Percentiles rank a stretch among this genome's conserved stretches.
These are phyloP conservation scores for Silene conica DNA, from an alignment of 148 eudicot genomes.

Conservation along the genomic window DNA sequence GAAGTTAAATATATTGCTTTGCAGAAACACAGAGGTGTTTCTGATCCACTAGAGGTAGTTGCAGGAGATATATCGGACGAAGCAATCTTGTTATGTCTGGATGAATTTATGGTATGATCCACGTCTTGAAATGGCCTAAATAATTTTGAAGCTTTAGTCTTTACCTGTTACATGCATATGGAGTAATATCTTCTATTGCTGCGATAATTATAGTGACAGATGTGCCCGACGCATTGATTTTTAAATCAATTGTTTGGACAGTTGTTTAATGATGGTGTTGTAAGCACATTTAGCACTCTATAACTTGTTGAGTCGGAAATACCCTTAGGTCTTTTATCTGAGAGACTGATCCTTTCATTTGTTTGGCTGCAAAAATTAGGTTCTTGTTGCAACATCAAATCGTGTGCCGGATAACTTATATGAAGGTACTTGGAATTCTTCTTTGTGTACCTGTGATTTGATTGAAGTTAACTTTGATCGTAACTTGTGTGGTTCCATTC, in stretches of 20 bases:
- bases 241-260: conserved; percentile 79
- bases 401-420: too few relatives aligned
- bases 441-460: too few relatives aligned
- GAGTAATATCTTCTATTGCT: neutral
- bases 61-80: conserved; percentile 85
- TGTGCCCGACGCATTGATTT: conserved; percentile 89
- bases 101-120: conserved; percentile 47
- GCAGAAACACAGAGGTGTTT: too few relatives aligned
- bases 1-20: too few relatives aligned
- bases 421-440: too few relatives aligned
- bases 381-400: conserved; percentile 93
- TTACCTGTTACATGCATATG: too few relatives aligned
- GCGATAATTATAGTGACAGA: conserved; percentile 58
- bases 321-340: too few relatives aligned
- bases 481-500: conserved; percentile 3
- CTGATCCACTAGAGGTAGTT: too few relatives aligned
- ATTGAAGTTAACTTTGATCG: too few relatives aligned
- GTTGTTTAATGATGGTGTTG: conserved; percentile 69
- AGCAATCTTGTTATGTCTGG: conserved; percentile 80
- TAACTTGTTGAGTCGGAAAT: too few relatives aligned
- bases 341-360: too few relatives aligned
- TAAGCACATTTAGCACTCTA: conserved; percentile 58
- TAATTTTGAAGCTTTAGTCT: neutral
- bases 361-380: too few relatives aligned
- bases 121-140: neutral